Base-by-base conservation (phyloP, 2,329 filamentous ascomycete genomes). In the Trichothecium roseum region DNA sequence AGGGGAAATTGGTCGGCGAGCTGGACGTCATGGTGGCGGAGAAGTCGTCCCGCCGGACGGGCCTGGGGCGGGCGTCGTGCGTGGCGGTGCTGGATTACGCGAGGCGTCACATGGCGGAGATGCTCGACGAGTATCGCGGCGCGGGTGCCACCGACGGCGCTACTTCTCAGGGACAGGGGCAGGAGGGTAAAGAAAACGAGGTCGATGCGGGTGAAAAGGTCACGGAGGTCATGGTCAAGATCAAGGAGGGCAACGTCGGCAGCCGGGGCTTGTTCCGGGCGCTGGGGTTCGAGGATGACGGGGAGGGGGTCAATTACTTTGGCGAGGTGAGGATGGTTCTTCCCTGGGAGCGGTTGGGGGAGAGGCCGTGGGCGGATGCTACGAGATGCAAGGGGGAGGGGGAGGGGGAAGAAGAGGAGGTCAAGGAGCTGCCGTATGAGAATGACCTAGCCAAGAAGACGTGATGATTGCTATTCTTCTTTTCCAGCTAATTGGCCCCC, bases 11-110 rank as follows among this genome's bases (percentile, higher is more conserved):
- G 40, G 56, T 81, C 4, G 87, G 83, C 17, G 87, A 94, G 51
- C 59, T 94, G 6, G 85, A 94, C 56, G 72, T 94, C 43, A 94
- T 94, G 87, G 78, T 94, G 41, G 86, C 86, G 0, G 60, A 64
- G 2, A 59, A 59, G 4, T 50, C 54, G 0, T 60, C 74, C 20
- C 75, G 79, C 17, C 64, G 80, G 0, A 62, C 64, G 7, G 86
- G 86, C 0, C 62, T 77, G 6, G 87, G 85, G 0, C 63, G 67
- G 5, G 71, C 73, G 0, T 74, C 82, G 0, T 64, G 94, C 1
- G 52, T 75, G 3, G 61, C 74, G 0, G 81, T 96, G 37, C 49
- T 95, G 34, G 56, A 64, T 31, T 96, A 87, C 49, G 64, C 94
- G 5, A 45, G 64, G 4, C 52, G 52, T 1, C 64, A 82, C 36